Conservation (phyloP, 1,284 basidiomycete genomes). For the Exobasidium rhododendri region DNA sequence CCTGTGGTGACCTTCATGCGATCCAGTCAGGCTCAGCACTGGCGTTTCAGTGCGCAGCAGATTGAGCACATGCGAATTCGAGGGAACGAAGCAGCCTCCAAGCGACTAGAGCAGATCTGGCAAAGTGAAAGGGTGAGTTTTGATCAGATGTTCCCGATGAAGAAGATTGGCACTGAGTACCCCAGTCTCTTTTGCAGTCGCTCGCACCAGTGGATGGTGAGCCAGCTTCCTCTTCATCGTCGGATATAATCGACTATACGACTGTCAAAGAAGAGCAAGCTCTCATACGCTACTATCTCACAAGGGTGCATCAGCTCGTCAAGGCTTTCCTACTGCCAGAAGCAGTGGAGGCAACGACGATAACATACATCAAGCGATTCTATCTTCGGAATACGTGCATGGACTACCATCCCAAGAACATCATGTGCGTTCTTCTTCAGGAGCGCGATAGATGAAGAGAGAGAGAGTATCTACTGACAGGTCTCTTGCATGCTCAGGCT, state of each 20-base stretch:
- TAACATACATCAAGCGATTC: constrained; percentile 89
- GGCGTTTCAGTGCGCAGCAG: constrained; percentile 29
- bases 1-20: constrained; percentile 25
- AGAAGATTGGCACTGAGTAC: too few species aligned
- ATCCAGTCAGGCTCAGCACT: constrained; percentile 47
- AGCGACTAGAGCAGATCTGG: constrained; percentile 23
- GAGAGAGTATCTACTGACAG: too few species aligned
- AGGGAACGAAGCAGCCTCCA: constrained; percentile 21
- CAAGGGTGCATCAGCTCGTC: constrained; percentile 80
- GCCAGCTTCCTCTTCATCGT: constrained; percentile 10
- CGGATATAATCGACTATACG: constrained; percentile 63
- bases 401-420: constrained; percentile 98
- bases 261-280: constrained; percentile 77
- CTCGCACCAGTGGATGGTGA: constrained; percentile 1
- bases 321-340: constrained; percentile 82
- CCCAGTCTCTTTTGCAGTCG: too few species aligned
- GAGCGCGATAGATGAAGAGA: too few species aligned
- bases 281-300: constrained; percentile 83
- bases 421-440: too few species aligned
- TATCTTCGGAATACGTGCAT: constrained; percentile 97
- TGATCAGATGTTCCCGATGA: too few species aligned
- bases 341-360: constrained; percentile 86
- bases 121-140: constrained; percentile 16
- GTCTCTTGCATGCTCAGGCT: too few species aligned
- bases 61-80: constrained; percentile 20